phyloP scores from a whole-genome alignment of 2,329 filamentous ascomycete species.

The Immersiporthe knoxdaviesiana region DNA sequence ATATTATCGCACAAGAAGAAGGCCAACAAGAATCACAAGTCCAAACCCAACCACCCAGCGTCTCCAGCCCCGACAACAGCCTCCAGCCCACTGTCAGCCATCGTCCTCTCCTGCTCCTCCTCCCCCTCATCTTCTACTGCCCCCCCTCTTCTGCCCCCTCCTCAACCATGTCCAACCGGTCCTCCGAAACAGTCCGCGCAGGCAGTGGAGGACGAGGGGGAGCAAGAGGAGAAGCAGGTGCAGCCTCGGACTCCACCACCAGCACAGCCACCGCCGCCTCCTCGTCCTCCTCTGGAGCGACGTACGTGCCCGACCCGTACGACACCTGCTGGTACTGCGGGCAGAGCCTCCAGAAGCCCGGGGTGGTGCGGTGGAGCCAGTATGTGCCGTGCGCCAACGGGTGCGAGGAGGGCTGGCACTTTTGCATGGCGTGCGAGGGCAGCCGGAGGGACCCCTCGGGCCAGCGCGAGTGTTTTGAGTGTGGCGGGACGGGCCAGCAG shows the following conservation, averaged over 20 bases:
- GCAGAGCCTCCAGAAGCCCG: neutral
- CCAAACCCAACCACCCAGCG: neutral
- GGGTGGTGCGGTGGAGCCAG: neutral
- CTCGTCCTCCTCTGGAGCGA: neutral
- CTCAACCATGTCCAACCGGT: too few relatives aligned
- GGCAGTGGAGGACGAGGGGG: too few relatives aligned
- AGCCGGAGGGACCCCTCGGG: neutral
- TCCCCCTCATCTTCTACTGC: too few relatives aligned
- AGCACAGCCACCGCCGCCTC: neutral
- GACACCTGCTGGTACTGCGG: neutral
- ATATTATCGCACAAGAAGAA: neutral
- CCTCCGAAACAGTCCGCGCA: neutral
- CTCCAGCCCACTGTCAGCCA: neutral
- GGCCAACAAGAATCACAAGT: neutral
- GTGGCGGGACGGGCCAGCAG: neutral
- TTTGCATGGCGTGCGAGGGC: neutral
- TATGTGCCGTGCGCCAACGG: neutral
- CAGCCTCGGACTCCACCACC: neutral
- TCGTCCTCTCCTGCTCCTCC: too few relatives aligned
- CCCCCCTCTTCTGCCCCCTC: too few relatives aligned
- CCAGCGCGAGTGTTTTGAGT: neutral
- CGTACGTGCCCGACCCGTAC: neutral
- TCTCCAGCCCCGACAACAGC: neutral
- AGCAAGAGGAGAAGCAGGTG: too few relatives aligned
- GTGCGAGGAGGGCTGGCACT: slow-evolving; percentile 5